Evolutionary conservation across 192 early-diverging fungal species (phyloP).

Genomic region (Coemansia interrupta): DNA sequence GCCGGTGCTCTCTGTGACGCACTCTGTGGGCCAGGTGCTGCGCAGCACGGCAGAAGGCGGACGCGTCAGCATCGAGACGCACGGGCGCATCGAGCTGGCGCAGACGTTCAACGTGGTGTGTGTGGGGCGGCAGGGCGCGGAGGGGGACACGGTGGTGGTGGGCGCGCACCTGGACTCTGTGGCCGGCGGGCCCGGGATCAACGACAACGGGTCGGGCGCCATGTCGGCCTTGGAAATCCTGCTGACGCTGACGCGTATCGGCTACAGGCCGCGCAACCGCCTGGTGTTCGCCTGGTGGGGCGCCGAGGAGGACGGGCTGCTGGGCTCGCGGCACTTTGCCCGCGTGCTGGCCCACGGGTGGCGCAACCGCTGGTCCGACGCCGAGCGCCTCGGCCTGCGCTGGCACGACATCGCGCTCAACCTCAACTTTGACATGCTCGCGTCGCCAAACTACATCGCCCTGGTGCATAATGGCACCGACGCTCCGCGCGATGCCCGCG

Average conservation of each 20-base stretch:
- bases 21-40: conserved; percentile 57
- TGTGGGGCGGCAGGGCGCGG: conserved; percentile 49
- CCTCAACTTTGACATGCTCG: conserved; percentile 74
- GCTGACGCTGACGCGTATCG: conserved; percentile 49
- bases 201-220: conserved; percentile 68
- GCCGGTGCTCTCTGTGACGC: conserved; percentile 58
- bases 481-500: conserved; percentile 52
- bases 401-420: conserved; percentile 57
- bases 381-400: conserved; percentile 22
- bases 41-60: conserved; percentile 21
- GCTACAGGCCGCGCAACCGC: conserved; percentile 54
- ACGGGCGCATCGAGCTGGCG: conserved; percentile 53
- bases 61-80: conserved; percentile 48
- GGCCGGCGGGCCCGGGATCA: conserved; percentile 65
- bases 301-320: conserved; percentile 67
- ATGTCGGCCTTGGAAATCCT: conserved; percentile 60
- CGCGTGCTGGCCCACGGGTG: conserved; percentile 47
- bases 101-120: conserved; percentile 65
- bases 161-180: conserved; percentile 70
- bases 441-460: conserved; percentile 67
- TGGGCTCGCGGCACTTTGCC: conserved; percentile 63
- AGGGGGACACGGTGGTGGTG: conserved; percentile 55
- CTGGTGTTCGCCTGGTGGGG: conserved; percentile 73
- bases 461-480: conserved; percentile 63
- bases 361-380: conserved; percentile 40